Base-by-base conservation (phyloP, 495 filamentous ascomycete genomes). In the Aspergillus affinis region DNA sequence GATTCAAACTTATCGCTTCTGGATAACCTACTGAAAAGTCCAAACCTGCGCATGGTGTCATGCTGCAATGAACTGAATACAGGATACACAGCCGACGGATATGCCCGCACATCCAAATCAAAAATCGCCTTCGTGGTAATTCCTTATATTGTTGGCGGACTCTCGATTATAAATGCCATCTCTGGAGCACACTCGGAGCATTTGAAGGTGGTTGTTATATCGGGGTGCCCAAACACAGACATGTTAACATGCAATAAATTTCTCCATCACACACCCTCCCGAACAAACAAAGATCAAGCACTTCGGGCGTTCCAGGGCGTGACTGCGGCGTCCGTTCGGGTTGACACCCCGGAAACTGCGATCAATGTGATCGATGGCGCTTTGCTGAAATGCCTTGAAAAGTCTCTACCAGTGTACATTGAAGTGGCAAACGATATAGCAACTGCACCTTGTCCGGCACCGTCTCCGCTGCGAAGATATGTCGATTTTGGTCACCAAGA, bases 51-150 rank as follows among this genome's bases (percentile, higher is more conserved):
- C 60, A 91, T 88, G 88, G 81, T 90, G 18, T 87, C 87, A 51
- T 90, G 86, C 68, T 84, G 82, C 60, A 91, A 92, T 62, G 89
- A 92, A 65, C 78, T 92, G 29, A 91, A 91, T 66, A 86, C 87
- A 18, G 88, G 85, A 13, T 93, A 92, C 62, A 89, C 90, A 2
- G 85, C 88, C 12, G 90, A 93, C 71, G 90, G 88, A 12, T 91
- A 91, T 65, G 88, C 89, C 32, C 76, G 89, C 29, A 74, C 87
- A 46, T 57, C 48, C 9, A 17, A 41, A 4, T 85, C 86, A 57
- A 86, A 86, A n/a, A 83, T 91, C 32, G 78, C 78, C 8, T 89
- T 89, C 4, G 70, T 92, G 44, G 69, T 91, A 26, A 91, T 89
- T 41, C 90, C 89, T 0, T 92, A 88, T 57, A 88, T 89, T 30